Evolutionary conservation across 2,329 filamentous ascomycete species (phyloP).

Genomic region (Xylaria sp.): DNA sequence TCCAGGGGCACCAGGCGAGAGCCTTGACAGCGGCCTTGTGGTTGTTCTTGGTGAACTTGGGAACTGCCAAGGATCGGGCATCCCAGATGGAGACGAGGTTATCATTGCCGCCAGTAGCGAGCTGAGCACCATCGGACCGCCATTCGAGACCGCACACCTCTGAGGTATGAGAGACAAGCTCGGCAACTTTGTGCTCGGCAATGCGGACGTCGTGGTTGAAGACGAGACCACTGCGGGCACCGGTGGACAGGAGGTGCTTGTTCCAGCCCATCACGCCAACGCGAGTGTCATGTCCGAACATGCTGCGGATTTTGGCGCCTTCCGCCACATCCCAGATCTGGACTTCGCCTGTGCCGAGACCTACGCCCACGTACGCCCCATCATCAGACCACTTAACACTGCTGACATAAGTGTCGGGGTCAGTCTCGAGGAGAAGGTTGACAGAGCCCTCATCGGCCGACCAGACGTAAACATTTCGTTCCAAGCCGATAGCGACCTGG

Average conservation of each 20-base stretch:
- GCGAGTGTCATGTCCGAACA: constrained; percentile 96
- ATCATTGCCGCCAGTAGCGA: constrained; percentile 97
- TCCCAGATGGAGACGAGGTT: constrained; percentile 99
- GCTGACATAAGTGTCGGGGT: constrained; percentile 92
- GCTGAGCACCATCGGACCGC: constrained; percentile 94
- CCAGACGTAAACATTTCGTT: constrained; percentile 98
- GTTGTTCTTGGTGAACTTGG: constrained; percentile 99
- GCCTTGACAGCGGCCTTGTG: constrained; percentile 99
- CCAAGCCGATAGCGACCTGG: constrained; percentile 96
- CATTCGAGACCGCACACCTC: constrained; percentile 98
- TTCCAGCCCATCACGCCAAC: constrained; percentile 99
- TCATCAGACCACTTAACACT: constrained; percentile 99
- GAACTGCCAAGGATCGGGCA: constrained; percentile 88
- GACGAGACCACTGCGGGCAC: constrained; percentile 91
- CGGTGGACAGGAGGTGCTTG: constrained; percentile 96
- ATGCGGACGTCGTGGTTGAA: constrained; percentile 99
- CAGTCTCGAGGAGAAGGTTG: constrained; percentile 86
- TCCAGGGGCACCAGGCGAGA: constrained; percentile 98
- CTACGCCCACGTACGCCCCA: constrained; percentile 94
- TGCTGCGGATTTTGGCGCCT: constrained; percentile 93
- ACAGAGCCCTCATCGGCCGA: constrained; percentile 94
- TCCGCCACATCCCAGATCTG: constrained; percentile 99
- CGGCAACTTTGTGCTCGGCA: constrained; percentile 96
- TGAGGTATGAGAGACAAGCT: constrained; percentile 95
- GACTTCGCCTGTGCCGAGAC: constrained; percentile 93